Conservation (phyloP, 2,329 filamentous ascomycete genomes). For the Knufia petricola region DNA sequence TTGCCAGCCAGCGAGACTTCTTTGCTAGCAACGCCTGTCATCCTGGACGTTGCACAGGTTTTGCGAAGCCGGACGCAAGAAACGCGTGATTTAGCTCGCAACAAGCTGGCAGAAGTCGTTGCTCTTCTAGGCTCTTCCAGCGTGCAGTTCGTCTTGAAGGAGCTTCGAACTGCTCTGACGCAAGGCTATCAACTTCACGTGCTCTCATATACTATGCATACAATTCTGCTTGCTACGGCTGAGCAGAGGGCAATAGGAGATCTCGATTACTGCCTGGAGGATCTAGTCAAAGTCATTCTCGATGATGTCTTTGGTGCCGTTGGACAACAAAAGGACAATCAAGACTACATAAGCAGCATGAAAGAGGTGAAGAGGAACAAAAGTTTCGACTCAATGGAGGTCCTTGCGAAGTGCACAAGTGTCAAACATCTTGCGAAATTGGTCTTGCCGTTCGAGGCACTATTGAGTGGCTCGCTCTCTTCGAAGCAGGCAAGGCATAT, state of each 20-base stretch:
- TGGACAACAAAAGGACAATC: slow-evolving; percentile 92
- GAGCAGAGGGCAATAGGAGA: slow-evolving; percentile 70
- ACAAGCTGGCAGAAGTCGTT: slow-evolving; percentile 76
- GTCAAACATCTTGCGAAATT: slow-evolving; percentile 64
- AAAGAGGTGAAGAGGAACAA: slow-evolving; percentile 98
- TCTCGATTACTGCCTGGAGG: slow-evolving; percentile 73
- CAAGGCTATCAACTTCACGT: slow-evolving; percentile 91
- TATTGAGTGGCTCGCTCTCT: slow-evolving; percentile 77
- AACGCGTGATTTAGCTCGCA: slow-evolving; percentile 80
- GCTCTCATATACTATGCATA: slow-evolving; percentile 87
- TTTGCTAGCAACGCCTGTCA: slow-evolving; percentile 65
- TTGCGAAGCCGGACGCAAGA: slow-evolving; percentile 81
- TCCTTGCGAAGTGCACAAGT: slow-evolving; percentile 74
- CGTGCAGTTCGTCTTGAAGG: slow-evolving; percentile 87
- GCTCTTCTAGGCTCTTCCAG: slow-evolving; percentile 69
- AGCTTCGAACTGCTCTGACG: slow-evolving; percentile 71
- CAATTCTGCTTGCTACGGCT: slow-evolving; percentile 67
- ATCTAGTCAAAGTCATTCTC: slow-evolving; percentile 79
- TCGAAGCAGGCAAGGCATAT: slow-evolving; percentile 78
- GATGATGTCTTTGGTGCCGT: slow-evolving; percentile 91
- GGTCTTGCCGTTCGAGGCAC: slow-evolving; percentile 64
- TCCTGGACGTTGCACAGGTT: slow-evolving; percentile 89
- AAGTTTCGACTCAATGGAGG: slow-evolving; percentile 94
- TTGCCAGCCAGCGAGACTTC: slow-evolving; percentile 65
- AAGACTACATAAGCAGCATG: slow-evolving; percentile 90